These are phyloP conservation scores for Phytopythium kandeliae DNA, from an alignment of 352 stramenopile genomes.

Conservation along the genomic window DNA sequence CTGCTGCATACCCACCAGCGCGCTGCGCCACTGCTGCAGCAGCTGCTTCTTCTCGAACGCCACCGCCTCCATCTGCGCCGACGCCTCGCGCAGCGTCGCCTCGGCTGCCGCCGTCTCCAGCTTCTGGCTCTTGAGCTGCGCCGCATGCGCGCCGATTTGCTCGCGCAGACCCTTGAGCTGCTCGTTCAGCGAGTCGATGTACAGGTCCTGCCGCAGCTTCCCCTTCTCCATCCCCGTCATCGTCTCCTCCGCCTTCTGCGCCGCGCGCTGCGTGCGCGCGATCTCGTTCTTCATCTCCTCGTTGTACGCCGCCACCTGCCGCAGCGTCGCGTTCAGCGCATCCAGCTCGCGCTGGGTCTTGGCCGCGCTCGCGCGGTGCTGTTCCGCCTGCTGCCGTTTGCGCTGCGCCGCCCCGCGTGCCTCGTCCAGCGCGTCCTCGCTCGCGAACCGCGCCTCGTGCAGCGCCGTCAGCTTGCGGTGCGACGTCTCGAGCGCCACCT, in stretches of 20 bases:
- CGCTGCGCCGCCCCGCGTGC: conserved; percentile 51
- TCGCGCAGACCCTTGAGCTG: conserved; percentile 88
- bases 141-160: conserved; percentile 67
- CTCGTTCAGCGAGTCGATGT: conserved; percentile 91
- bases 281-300: conserved; percentile 95
- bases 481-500: conserved; percentile 84
- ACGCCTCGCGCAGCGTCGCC: conserved; percentile 85
- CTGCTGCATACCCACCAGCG: conserved; percentile 87
- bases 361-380: conserved; percentile 53
- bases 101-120: conserved; percentile 83
- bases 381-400: conserved; percentile 63
- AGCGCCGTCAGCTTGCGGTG: conserved; percentile 64
- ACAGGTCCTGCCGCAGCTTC: conserved; percentile 93
- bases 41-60: conserved; percentile 95
- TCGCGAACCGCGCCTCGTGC: conserved; percentile 62
- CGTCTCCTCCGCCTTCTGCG: conserved; percentile 93
- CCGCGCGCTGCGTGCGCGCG: conserved; percentile 84
- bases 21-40: conserved; percentile 94
- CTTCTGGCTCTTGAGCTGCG: conserved; percentile 82
- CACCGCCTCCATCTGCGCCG: conserved; percentile 89
- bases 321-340: conserved; percentile 71
- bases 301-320: conserved; percentile 92
- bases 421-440: conserved; percentile 69
- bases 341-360: conserved; percentile 89
- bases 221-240: conserved; percentile 91